phyloP scores from a whole-genome alignment of 495 filamentous ascomycete genomes.

The Neurospora terricola region DNA sequence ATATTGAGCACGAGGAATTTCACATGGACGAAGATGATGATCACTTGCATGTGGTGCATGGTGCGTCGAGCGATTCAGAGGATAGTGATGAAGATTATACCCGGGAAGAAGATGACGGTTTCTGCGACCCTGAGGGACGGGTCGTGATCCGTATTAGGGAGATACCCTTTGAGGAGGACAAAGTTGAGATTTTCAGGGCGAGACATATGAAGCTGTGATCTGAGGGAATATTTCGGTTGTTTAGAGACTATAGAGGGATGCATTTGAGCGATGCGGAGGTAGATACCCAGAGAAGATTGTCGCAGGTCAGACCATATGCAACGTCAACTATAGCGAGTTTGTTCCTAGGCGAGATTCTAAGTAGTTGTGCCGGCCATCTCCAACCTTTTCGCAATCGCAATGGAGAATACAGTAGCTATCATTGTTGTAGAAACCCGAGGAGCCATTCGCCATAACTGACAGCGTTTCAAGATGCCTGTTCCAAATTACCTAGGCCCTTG shows the following conservation, averaged over 20 bases:
- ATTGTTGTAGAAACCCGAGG: neutral
- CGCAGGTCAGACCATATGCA: neutral
- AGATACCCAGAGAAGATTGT: neutral
- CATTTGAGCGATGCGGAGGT: neutral
- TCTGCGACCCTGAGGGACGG: slow-evolving; percentile 30
- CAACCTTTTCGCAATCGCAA: neutral
- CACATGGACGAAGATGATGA: neutral
- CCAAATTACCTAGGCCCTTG: neutral
- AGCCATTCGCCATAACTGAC: neutral
- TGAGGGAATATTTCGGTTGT: too few relatives aligned
- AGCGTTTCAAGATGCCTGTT: neutral
- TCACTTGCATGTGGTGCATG: neutral
- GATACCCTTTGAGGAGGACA: slow-evolving; percentile 86
- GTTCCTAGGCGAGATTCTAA: neutral
- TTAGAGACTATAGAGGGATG: neutral
- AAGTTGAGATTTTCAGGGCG: slow-evolving; percentile 74
- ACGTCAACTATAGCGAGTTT: neutral
- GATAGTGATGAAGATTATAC: neutral
- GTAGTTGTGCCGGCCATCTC: neutral
- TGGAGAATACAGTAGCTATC: neutral
- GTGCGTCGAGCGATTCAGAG: neutral
- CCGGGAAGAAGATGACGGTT: slow-evolving; percentile 34
- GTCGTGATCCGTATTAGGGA: slow-evolving; percentile 60
- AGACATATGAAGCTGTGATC: slow-evolving; percentile 66
- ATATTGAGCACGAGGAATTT: neutral